These are phyloP conservation scores for Globisporangium paroecandrum DNA, from an alignment of 352 stramenopile species.

Conservation along the genomic window DNA sequence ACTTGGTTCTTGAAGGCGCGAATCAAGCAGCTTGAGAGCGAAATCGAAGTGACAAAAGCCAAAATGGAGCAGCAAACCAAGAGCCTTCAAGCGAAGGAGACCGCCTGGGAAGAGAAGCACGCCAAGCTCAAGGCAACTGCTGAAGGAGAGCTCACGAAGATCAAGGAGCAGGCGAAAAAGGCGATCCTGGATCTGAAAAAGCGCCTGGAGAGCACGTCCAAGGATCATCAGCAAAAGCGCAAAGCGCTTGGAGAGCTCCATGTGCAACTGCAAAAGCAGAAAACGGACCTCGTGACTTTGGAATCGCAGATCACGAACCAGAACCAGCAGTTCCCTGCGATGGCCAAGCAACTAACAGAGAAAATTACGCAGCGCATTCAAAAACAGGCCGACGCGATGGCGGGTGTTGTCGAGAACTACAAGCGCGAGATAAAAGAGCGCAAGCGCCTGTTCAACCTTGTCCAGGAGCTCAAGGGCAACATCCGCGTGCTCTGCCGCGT, in stretches of 20 bases:
- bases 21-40: slow-evolving; percentile 36
- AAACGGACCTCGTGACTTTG: slow-evolving; percentile 41
- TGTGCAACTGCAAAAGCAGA: slow-evolving; percentile 52
- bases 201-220: slow-evolving; percentile 57
- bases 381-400: slow-evolving; percentile 75
- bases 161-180: slow-evolving; percentile 87
- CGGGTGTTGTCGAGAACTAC: slow-evolving; percentile 87
- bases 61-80: slow-evolving; percentile 59
- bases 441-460: slow-evolving; percentile 93
- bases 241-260: slow-evolving; percentile 36
- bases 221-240: slow-evolving; percentile 58
- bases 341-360: slow-evolving; percentile 67
- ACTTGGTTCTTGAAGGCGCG: slow-evolving; percentile 22
- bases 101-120: slow-evolving; percentile 59
- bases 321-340: slow-evolving; percentile 52
- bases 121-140: slow-evolving; percentile 75
- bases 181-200: slow-evolving; percentile 83
- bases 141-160: slow-evolving; percentile 72
- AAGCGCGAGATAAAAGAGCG: slow-evolving; percentile 86
- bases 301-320: slow-evolving; percentile 51
- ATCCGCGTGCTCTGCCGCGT: slow-evolving; percentile 97
- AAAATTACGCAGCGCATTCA: slow-evolving; percentile 71
- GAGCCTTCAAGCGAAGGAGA: slow-evolving; percentile 40
- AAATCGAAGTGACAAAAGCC: slow-evolving; percentile 30
- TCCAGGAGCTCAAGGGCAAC: slow-evolving; percentile 96